Evolutionary conservation across 129 eudicot species (phyloP).

Genomic region (Cynara cardunculus): DNA sequence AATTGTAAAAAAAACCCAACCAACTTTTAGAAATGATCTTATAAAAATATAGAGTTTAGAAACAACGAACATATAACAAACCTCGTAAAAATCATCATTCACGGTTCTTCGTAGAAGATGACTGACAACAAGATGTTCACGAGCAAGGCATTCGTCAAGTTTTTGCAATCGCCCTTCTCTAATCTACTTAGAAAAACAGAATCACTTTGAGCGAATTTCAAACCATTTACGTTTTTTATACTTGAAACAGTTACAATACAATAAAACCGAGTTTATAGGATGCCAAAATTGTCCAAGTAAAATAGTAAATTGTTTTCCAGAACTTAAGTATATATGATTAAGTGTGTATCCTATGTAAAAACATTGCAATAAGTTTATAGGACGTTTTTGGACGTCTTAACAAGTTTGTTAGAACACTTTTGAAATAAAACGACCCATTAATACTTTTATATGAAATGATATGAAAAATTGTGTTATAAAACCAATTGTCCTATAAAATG

Average conservation of each 20-base stretch:
- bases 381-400: not conserved
- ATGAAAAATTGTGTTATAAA: too few relatives aligned
- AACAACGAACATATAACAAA: not conserved
- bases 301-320: too few relatives aligned
- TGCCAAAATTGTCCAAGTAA: not conserved
- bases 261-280: not conserved
- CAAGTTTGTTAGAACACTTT: too few relatives aligned
- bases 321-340: not conserved
- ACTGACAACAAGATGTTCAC: slow-evolving; percentile 31
- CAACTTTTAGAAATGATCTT: not conserved
- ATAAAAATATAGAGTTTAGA: not conserved
- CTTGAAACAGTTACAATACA: not conserved
- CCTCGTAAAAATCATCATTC: slow-evolving; percentile 34
- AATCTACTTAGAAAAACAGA: slow-evolving; percentile 6
- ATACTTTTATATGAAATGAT: not conserved
- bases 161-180: slow-evolving; percentile 28
- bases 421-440: not conserved
- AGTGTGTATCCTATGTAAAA: not conserved
- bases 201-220: not conserved
- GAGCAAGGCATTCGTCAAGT: slow-evolving; percentile 32
- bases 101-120: slow-evolving; percentile 34
- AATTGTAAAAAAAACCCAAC: not conserved
- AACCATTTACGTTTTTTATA: not conserved
- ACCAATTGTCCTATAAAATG: too few relatives aligned
- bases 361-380: not conserved